phyloP scores from a whole-genome alignment of 1,284 basidiomycete species.

The Kalmanozyma brasiliensis region DNA sequence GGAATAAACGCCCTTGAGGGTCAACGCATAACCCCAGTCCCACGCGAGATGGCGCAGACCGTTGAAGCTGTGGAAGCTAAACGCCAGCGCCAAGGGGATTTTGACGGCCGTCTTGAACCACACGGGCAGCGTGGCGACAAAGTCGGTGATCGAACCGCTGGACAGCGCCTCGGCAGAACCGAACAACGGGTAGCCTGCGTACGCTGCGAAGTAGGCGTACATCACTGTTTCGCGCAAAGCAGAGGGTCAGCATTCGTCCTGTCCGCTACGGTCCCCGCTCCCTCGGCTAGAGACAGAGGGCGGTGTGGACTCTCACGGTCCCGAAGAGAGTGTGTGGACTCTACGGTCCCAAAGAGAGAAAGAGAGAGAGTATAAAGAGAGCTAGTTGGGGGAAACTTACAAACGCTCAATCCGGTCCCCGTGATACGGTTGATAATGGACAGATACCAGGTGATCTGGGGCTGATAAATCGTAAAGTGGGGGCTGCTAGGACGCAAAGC shows the following conservation, averaged over 20 bases:
- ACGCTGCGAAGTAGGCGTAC: conserved; percentile 87
- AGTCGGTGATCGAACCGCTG: conserved; percentile 80
- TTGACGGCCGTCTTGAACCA: conserved; percentile 67
- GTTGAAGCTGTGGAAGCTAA: conserved; percentile 83
- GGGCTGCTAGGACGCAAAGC: conserved; percentile 85
- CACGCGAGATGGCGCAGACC: conserved; percentile 90
- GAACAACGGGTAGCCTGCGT: conserved; percentile 82
- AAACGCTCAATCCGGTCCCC: conserved; percentile 75
- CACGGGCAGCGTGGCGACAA: conserved; percentile 72
- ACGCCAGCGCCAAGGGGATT: conserved; percentile 50
- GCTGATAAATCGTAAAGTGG: conserved; percentile 95
- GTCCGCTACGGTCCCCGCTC: too few relatives aligned
- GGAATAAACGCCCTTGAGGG: conserved; percentile 59
- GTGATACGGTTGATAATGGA: conserved; percentile 88
- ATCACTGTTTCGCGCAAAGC: conserved; percentile 69
- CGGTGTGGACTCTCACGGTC: too few relatives aligned
- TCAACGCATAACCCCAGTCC: conserved; percentile 79
- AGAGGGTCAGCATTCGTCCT: too few relatives aligned
- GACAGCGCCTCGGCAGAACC: conserved; percentile 73
- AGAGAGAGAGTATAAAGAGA: background rate
- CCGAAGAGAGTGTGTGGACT: too few relatives aligned
- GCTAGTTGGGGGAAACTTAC: conserved; percentile 31
- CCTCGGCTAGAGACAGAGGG: too few relatives aligned
- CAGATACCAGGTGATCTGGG: conserved; percentile 84
- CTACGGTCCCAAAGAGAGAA: background rate